These are phyloP conservation scores for Aspergillus haitiensis DNA, from an alignment of 495 filamentous ascomycete genomes.

Conservation along the genomic window DNA sequence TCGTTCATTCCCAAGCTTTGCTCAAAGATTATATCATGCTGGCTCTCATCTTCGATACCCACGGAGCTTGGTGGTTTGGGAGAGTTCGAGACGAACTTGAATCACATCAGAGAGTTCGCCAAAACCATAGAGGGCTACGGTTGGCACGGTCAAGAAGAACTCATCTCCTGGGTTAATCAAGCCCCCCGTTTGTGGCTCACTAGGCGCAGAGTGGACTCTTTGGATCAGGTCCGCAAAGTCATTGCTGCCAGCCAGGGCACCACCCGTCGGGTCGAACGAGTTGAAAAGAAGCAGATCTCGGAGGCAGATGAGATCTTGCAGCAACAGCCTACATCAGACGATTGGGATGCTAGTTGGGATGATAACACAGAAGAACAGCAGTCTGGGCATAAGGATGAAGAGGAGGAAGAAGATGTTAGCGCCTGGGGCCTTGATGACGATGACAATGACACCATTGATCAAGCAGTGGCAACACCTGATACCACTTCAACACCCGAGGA, in stretches of 20 bases:
- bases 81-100: constrained; percentile 65
- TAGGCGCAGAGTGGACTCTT: constrained; percentile 73
- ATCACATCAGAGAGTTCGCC: constrained; percentile 62
- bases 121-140: constrained; percentile 57
- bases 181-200: constrained; percentile 81
- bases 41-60: constrained; percentile 77
- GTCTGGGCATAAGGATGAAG: constrained; percentile 29
- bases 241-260: constrained; percentile 62
- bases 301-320: constrained; percentile 63
- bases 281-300: constrained; percentile 79
- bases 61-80: constrained; percentile 65
- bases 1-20: constrained; percentile 66
- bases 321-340: constrained; percentile 56
- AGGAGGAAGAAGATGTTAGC: constrained; percentile 63
- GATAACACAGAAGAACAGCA: constrained; percentile 59
- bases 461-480: constrained; percentile 24
- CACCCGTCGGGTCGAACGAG: constrained; percentile 69
- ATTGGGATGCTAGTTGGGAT: constrained; percentile 77
- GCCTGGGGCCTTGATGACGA: constrained; percentile 66
- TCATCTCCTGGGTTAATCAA: constrained; percentile 78
- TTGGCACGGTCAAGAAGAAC: constrained; percentile 66
- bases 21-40: constrained; percentile 63
- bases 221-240: constrained; percentile 70
- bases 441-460: constrained; percentile 37
- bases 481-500: constrained; percentile 22